Evolutionary conservation across 2,329 filamentous ascomycete genomes (phyloP), one percentile per base, ranked within the genome.

Genomic region (Colletotrichum abscissum): DNA sequence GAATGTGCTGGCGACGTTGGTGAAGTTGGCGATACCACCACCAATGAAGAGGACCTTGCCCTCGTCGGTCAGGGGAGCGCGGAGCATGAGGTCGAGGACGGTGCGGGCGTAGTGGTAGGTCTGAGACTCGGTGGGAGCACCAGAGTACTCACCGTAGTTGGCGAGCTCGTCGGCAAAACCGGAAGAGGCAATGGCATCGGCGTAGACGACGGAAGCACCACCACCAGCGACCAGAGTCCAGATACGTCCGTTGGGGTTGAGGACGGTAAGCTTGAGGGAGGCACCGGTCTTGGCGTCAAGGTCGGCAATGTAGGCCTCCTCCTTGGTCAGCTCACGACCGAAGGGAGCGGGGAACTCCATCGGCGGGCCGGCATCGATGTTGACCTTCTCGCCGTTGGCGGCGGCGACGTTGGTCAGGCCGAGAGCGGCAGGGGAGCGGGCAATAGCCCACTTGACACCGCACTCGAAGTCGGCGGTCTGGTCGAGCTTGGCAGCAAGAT

Each of bases 1-100:
- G 93, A 99, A 99, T 76, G 97, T 99, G 80, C 94, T 97, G 74
- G 97, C 97, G 68, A 99, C 97, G 88, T 98, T 99, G 90, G 97
- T 99, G 89, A 99, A 99, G 93, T 99, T 99, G 90, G 97, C 97
- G 90, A 99, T 99, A 91, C 97, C 97, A 88, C 97, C 97, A 85
- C 97, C 97, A 78, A 99, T 98, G 91, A 99, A 99, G 77, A 99
- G 93, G 67, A 99, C 95, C 91, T 98, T 99, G 89, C 97, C 97
- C 81, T 98, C 93, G 75, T 94, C 90, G 85, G 91, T 89, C 82
- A 91, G 85, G 72, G 97, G 96, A 69, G 96, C 93, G 78, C 97
- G 94, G 79, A 99, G 93, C 94, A 99, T 97, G 76, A 99, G 92
- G 84, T 99, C 97, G 76, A 99, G 90, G 76, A 99, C 95, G 35